phyloP scores from a whole-genome alignment of 177 flowering plant species.

The Vitis hybrid region DNA sequence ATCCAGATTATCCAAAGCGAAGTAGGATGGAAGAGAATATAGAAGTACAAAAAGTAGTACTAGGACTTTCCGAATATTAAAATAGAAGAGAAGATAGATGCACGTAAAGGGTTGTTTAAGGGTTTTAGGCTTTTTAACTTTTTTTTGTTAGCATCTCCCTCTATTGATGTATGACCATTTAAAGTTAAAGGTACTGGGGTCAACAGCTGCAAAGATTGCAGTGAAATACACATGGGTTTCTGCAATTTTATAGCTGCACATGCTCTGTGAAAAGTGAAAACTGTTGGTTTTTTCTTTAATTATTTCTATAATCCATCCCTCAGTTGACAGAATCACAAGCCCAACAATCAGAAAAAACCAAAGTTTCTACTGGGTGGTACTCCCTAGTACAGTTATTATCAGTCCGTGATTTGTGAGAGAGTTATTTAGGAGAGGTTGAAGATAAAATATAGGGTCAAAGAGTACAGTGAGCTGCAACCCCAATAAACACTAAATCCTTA shows the following conservation, averaged over 20 bases:
- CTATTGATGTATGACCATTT: not conserved
- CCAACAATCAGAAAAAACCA: conserved; percentile 31
- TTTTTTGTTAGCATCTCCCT: not conserved
- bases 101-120: no score
- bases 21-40: not conserved
- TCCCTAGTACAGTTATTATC: conserved; percentile 38
- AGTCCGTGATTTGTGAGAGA: conserved; percentile 22
- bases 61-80: conserved; percentile 6
- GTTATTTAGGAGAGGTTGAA: no score
- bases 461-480: no score
- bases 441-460: no score
- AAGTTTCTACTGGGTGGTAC: conserved; percentile 31
- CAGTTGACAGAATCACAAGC: conserved; percentile 33
- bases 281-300: conserved; percentile 7
- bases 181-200: conserved; percentile 10
- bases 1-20: conserved; percentile 3
- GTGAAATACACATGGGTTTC: conserved; percentile 34
- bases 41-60: conserved; percentile 12
- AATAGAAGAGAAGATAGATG: not conserved
- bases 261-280: not conserved
- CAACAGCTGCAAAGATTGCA: conserved; percentile 23
- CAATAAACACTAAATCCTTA: no score
- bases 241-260: conserved; percentile 13
- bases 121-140: no score
- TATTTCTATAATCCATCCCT: not conserved